phyloP scores from a whole-genome alignment of 2,329 filamentous ascomycete genomes.

The Trematosphaeria pertusa region DNA sequence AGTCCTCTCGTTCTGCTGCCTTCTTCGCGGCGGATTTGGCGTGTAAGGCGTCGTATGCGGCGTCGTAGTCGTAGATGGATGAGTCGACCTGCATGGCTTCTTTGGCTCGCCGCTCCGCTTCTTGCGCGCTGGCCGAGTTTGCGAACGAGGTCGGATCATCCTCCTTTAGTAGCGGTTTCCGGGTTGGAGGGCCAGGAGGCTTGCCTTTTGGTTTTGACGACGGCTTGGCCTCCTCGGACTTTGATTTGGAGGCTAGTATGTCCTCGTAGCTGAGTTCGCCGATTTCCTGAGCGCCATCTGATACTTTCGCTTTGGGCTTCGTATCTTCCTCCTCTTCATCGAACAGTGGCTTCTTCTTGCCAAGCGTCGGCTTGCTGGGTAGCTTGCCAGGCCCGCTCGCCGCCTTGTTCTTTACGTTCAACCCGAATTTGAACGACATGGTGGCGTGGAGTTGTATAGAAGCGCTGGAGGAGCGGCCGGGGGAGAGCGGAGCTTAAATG shows the following conservation, averaged over 20 bases:
- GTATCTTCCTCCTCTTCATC: conserved; percentile 63
- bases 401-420: conserved; percentile 67
- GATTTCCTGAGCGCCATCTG: conserved; percentile 61
- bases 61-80: conserved; percentile 85
- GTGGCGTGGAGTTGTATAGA: conserved; percentile 2
- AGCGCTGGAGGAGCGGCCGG: background rate
- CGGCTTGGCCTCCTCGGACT: conserved; percentile 26
- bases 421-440: conserved; percentile 61
- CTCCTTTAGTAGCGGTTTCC: conserved; percentile 47
- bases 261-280: conserved; percentile 64
- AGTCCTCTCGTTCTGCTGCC: conserved; percentile 59
- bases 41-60: conserved; percentile 79
- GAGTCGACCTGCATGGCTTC: conserved; percentile 72
- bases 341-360: conserved; percentile 53
- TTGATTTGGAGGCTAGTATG: conserved; percentile 44
- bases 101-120: conserved; percentile 68
- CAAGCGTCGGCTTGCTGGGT: conserved; percentile 26
- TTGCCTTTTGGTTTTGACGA: conserved; percentile 44
- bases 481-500: conserved; percentile 13
- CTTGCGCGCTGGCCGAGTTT: conserved; percentile 71
- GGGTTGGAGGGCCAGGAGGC: conserved; percentile 39
- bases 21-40: conserved; percentile 62
- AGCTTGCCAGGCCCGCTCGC: conserved; percentile 22
- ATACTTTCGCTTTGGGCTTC: conserved; percentile 40
- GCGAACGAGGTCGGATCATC: conserved; percentile 53